Conservation (phyloP, 441 rosid species). For the Erodium chrysanthum region DNA sequence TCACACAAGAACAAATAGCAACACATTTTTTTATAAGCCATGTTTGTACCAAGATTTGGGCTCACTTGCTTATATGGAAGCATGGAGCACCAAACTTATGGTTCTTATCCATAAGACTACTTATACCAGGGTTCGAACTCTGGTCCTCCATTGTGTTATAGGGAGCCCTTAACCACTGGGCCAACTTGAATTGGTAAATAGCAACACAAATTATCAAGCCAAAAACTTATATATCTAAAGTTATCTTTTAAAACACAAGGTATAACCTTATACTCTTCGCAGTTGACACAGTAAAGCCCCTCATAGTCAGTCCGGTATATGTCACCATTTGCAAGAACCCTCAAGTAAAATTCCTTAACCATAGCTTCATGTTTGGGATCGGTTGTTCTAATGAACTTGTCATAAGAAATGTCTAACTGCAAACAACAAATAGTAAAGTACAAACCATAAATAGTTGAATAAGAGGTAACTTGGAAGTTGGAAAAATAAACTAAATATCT, state of each 20-base stretch:
- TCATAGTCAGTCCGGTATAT: conserved; percentile 81
- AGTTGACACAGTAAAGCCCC: conserved; percentile 85
- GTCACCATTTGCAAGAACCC: conserved; percentile 74
- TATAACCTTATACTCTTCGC: conserved; percentile 85
- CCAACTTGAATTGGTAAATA: too few species aligned
- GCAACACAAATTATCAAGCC: too few species aligned
- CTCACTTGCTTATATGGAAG: too few species aligned
- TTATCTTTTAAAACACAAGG: neutral
- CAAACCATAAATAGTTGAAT: conserved; percentile 1
- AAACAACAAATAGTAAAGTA: conserved; percentile 13
- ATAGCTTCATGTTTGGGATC: conserved; percentile 82
- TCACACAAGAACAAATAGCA: too few species aligned
- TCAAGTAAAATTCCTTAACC: conserved; percentile 77
- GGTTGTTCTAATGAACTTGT: conserved; percentile 81
- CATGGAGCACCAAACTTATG: too few species aligned
- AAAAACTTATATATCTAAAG: too few species aligned
- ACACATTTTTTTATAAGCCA: too few species aligned
- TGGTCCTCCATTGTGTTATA: too few species aligned
- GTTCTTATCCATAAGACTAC: too few species aligned
- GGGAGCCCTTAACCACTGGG: too few species aligned
- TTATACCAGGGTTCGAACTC: too few species aligned
- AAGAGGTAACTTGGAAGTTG: conserved; percentile 12
- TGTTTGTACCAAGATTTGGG: too few species aligned
- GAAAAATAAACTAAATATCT: neutral
- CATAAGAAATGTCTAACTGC: conserved; percentile 69